Percentiles rank a stretch among this genome's conserved stretches.
Evolutionary conservation across 2,329 filamentous ascomycete species (phyloP).

Genomic region (Aphanocladium album): DNA sequence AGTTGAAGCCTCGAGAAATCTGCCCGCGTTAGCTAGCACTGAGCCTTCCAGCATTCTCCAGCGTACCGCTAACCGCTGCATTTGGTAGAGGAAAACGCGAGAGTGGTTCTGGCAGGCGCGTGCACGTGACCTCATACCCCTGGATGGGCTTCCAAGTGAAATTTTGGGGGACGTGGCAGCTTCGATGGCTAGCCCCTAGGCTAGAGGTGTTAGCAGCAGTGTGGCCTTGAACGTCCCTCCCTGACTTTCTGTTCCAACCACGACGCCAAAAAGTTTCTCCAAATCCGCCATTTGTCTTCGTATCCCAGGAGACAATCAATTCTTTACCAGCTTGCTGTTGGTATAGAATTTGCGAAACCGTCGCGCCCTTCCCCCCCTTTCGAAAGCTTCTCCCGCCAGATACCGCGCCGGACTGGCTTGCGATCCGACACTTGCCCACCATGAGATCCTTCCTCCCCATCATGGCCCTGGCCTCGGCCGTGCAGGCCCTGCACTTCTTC

Average conservation of each 20-base stretch:
- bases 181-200: slow-evolving; percentile 25
- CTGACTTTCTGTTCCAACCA: background rate
- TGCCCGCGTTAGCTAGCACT: background rate
- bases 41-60: background rate
- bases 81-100: slow-evolving; percentile 3
- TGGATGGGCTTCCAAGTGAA: slow-evolving; percentile 21
- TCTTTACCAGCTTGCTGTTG: background rate
- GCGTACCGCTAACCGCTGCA: background rate
- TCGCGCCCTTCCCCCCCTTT: background rate
- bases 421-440: slow-evolving; percentile 17
- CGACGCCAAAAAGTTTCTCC: background rate
- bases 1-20: background rate
- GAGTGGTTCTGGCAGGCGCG: background rate
- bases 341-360: background rate
- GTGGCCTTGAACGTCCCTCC: background rate
- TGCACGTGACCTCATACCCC: slow-evolving; percentile 34
- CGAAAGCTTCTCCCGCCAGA: background rate
- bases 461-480: slow-evolving; percentile 58
- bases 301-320: background rate
- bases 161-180: slow-evolving; percentile 50
- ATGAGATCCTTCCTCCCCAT: slow-evolving; percentile 62
- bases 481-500: slow-evolving; percentile 91
- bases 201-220: background rate
- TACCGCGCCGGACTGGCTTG: background rate
- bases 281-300: background rate